Evolutionary conservation across 352 stramenopile species (phyloP).

Genomic region (Aphanomyces cochlioides): DNA sequence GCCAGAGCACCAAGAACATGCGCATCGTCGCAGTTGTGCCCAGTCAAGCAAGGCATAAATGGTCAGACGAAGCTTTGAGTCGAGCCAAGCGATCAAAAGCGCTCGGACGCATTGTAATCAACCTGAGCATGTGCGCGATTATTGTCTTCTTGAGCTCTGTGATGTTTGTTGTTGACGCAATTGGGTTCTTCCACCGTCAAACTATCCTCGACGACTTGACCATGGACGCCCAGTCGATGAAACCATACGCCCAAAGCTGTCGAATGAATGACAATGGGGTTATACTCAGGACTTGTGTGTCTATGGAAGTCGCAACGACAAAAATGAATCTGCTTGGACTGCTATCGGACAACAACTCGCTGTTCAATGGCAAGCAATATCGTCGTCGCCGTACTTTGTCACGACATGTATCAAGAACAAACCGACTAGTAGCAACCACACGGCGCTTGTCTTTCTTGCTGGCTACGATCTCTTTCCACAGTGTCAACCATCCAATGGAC

Average conservation of each 20-base stretch:
- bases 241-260: background rate
- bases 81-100: too few species aligned
- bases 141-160: too few species aligned
- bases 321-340: background rate
- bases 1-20: too few species aligned
- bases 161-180: too few species aligned
- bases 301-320: background rate
- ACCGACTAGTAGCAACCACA: too few species aligned
- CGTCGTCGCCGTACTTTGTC: background rate
- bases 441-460: constrained; percentile 9
- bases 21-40: too few species aligned
- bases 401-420: background rate
- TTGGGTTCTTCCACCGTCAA: background rate
- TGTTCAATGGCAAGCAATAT: background rate
- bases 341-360: background rate
- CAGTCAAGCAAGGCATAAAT: too few species aligned
- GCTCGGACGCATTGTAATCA: too few species aligned
- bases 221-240: background rate
- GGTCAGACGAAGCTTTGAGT: too few species aligned
- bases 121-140: too few species aligned
- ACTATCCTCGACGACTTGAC: background rate
- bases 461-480: background rate
- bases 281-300: background rate
- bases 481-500: background rate
- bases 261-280: background rate